Evolutionary conservation across 257 asterid species (phyloP).

Genomic region (Rhazya stricta): DNA sequence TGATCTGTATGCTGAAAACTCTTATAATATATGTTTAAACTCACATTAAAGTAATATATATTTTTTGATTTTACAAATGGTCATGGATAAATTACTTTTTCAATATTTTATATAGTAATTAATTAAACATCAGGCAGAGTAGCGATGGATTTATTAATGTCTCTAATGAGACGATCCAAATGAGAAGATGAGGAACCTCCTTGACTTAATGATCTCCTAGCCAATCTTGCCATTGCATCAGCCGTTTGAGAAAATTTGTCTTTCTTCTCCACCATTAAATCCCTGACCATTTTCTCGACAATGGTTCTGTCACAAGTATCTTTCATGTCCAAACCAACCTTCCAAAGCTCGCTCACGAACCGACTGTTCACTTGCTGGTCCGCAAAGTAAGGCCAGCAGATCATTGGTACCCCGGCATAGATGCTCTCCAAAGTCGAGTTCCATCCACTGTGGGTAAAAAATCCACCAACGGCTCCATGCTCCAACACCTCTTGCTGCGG

Average conservation of each 20-base stretch:
- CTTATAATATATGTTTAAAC: too few species aligned
- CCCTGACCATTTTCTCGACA: constrained; percentile 47
- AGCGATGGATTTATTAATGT: constrained; percentile 17
- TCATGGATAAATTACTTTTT: too few species aligned
- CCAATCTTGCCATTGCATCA: constrained; percentile 30
- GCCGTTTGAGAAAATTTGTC: constrained; percentile 40
- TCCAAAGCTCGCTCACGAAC: constrained; percentile 48
- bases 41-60: too few species aligned
- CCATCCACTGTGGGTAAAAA: constrained; percentile 58
- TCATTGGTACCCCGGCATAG: constrained; percentile 42
- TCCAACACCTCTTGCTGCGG: constrained; percentile 51
- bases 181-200: constrained; percentile 44
- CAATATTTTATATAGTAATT: too few species aligned
- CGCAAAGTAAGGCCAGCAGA: constrained; percentile 47
- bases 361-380: constrained; percentile 54
- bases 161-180: constrained; percentile 34
- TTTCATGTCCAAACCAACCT: constrained; percentile 54
- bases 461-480: constrained; percentile 32
- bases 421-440: constrained; percentile 47
- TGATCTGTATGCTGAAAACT: too few species aligned
- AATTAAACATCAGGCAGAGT: too few species aligned
- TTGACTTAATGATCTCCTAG: constrained; percentile 24
- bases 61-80: too few species aligned
- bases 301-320: constrained; percentile 41
- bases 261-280: constrained; percentile 42